Conservation (phyloP, 1,284 basidiomycete species). For the Amylostereum areolatum region DNA sequence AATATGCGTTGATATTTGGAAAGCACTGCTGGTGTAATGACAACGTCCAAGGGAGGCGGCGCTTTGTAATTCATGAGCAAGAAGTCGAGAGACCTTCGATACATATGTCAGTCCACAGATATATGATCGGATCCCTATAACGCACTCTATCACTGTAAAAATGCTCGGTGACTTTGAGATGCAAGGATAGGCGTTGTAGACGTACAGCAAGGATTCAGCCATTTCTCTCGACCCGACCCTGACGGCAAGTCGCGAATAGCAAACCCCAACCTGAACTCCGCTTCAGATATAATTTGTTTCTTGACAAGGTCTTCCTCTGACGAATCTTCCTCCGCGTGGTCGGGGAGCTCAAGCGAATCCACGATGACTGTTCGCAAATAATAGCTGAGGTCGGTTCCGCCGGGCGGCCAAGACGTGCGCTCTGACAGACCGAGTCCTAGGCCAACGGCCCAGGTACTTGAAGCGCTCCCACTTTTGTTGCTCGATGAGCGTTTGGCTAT, state of each 20-base stretch:
- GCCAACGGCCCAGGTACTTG: constrained; percentile 59
- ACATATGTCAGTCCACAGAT: constrained; percentile 5
- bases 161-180: no score
- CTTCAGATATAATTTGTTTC: constrained; percentile 44
- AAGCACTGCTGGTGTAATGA: constrained; percentile 65
- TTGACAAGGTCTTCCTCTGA: constrained; percentile 20
- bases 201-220: constrained; percentile 74
- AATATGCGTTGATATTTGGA: constrained; percentile 84
- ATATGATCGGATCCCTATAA: not conserved
- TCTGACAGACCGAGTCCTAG: constrained; percentile 66
- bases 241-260: constrained; percentile 68
- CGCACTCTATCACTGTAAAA: constrained; percentile 52
- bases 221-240: constrained; percentile 60
- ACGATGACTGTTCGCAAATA: constrained; percentile 75
- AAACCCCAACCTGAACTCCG: constrained; percentile 76
- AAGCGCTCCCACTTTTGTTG: constrained; percentile 2
- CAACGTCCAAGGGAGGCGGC: constrained; percentile 60
- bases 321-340: constrained; percentile 11
- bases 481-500: constrained; percentile 20
- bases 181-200: constrained; percentile 9
- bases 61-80: constrained; percentile 83
- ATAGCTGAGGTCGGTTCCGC: constrained; percentile 77
- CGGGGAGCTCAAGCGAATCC: constrained; percentile 51
- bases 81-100: constrained; percentile 73
- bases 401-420: constrained; percentile 76